Evolutionary conservation across 108 stramenopile species (phyloP).

Genomic region (Pseudonitzschia multiseries): DNA sequence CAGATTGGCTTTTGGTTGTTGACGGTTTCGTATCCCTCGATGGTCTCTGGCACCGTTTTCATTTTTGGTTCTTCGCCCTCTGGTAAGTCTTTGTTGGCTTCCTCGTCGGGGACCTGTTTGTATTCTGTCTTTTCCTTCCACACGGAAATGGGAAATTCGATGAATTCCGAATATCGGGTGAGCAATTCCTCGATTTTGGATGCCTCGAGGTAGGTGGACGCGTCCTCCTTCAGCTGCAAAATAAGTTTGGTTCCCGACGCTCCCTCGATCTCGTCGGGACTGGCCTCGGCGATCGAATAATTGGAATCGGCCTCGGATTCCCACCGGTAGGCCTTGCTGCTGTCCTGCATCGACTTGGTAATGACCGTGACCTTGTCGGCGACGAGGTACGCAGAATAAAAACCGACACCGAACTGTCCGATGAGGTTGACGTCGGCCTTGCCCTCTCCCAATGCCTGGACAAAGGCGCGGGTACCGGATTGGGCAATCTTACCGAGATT

Average conservation of each 20-base stretch:
- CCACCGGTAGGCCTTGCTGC: constrained; percentile 69
- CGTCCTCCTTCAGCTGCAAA: constrained; percentile 88
- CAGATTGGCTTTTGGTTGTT: constrained; percentile 97
- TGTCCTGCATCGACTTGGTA: constrained; percentile 82
- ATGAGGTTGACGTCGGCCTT: constrained; percentile 86
- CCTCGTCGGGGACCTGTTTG: constrained; percentile 93
- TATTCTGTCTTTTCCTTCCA: constrained; percentile 96
- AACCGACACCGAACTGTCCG: constrained; percentile 99
- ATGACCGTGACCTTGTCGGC: constrained; percentile 94
- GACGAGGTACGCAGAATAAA: constrained; percentile 97
- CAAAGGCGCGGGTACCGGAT: constrained; percentile 85
- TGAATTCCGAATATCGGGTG: constrained; percentile 92
- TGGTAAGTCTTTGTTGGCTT: constrained; percentile 83
- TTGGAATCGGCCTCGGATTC: constrained; percentile 65
- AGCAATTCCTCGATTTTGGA: constrained; percentile 77
- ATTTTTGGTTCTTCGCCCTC: constrained; percentile 89
- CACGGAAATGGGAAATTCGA: constrained; percentile 94
- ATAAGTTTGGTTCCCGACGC: constrained; percentile 83
- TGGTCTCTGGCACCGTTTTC: constrained; percentile 94
- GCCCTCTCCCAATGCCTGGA: constrained; percentile 85
- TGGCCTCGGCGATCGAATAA: constrained; percentile 73
- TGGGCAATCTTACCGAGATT: constrained; percentile 97
- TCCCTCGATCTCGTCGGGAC: constrained; percentile 54
- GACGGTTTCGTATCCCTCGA: constrained; percentile 85
- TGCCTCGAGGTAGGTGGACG: constrained; percentile 75